A percentile compares a stretch with the other conserved stretches of the same genome.
phyloP scores from a whole-genome alignment of 371 early-diverging fungal genomes.

The Mucor mucedo region DNA sequence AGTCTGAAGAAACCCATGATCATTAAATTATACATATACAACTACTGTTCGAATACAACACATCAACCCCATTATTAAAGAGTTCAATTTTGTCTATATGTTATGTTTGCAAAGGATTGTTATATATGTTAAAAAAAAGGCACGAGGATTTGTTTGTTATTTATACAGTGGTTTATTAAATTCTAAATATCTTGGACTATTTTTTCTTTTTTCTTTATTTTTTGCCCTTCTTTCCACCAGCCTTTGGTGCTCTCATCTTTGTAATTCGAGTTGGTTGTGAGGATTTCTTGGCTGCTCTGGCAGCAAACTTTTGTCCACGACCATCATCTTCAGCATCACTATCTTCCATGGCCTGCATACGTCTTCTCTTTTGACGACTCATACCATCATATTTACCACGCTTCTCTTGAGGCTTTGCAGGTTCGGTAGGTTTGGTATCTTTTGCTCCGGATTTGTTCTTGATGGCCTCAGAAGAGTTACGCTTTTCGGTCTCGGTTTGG shows the following conservation, averaged over 20 bases:
- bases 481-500: constrained; percentile 73
- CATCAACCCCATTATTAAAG: too few species aligned
- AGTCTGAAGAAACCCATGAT: constrained; percentile 55
- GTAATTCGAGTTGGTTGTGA: constrained; percentile 41
- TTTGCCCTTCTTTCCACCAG: constrained; percentile 27
- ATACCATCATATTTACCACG: constrained; percentile 71
- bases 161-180: constrained; percentile 3
- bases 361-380: constrained; percentile 68
- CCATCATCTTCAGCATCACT: constrained; percentile 53
- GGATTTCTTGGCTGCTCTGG: constrained; percentile 63
- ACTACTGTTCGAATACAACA: constrained; percentile 2
- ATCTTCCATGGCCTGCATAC: constrained; percentile 63
- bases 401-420: constrained; percentile 48
- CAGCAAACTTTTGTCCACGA: constrained; percentile 45
- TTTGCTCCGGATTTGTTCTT: constrained; percentile 14
- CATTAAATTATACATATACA: constrained; percentile 13
- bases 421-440: constrained; percentile 1
- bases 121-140: not conserved
- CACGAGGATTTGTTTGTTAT: not conserved
- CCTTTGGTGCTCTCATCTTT: constrained; percentile 22
- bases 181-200: not conserved
- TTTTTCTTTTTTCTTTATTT: constrained; percentile 9
- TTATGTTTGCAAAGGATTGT: not conserved
- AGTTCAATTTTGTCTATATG: too few species aligned
- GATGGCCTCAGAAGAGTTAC: constrained; percentile 30